Base-by-base conservation (phyloP, 257 asterid genomes). In the Plantago ovata region DNA sequence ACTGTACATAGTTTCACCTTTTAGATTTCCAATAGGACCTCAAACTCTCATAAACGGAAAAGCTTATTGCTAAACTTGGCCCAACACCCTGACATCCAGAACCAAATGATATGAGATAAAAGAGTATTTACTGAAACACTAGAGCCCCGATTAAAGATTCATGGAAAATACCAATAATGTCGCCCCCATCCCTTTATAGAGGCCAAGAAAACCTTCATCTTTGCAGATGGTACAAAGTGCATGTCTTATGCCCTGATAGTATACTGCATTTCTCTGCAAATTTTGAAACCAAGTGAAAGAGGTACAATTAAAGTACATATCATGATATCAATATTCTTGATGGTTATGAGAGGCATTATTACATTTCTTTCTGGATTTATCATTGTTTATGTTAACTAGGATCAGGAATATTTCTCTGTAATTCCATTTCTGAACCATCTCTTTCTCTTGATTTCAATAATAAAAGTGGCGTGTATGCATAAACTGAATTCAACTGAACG, bases 121-220 rank as follows among this genome's bases (percentile, higher is more conserved):
- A 20, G 20, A 39, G 16, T 24, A 19, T 3, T 20, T 19, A 54
- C 39, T 12, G 20, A 18, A 49, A 42, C 20, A 28, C 52, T 46
- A 23, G 16, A 41, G 57, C 21, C n/a, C 38, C 51, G 20, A 38
- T 24, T 38, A 60, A 9, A 9, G 21, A 45, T 33, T 49, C 7
- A 42, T 2, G 64, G 19, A 45, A 45, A 55, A 48, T 80, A 84
- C 95, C 95, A 86, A 64, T 56, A 84, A 65, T 58, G 95, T 86
- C 19, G 90, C 95, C 54, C 95, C 95, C 47, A 86, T 72, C 53
- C 95, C 95, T 74, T 86, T 86, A 72, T 86, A 86, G 24, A 86
- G 77, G 47, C 95, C 95, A 46, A 76, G 70, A 68, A 79, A 65
- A 9, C 95, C 95, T 81, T 86, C 94, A 47, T 84, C 95, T 69